Conservation (phyloP, 306 rosid species). For the Quercus parvula region DNA sequence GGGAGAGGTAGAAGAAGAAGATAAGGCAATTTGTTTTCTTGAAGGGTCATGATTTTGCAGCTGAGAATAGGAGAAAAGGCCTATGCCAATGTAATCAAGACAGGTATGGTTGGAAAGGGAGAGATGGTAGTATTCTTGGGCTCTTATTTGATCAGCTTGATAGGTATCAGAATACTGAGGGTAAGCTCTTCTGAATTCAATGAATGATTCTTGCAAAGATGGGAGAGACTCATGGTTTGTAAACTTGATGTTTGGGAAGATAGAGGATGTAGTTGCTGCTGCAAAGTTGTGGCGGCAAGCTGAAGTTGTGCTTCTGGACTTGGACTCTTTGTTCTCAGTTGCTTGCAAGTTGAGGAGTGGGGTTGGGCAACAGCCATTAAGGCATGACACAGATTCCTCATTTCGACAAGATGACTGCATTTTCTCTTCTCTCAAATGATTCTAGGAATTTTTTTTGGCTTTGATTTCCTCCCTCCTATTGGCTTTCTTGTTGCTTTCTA, state of each 20-base stretch:
- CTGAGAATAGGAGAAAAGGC: slow-evolving; percentile 81
- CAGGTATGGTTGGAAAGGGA: slow-evolving; percentile 52
- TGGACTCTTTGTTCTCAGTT: slow-evolving; percentile 23
- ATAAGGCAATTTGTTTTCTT: slow-evolving; percentile 31
- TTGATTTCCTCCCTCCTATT: slow-evolving; percentile 15
- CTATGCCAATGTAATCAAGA: slow-evolving; percentile 89
- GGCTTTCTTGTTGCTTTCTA: slow-evolving; percentile 15
- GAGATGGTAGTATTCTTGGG: slow-evolving; percentile 66
- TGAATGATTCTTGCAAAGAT: slow-evolving; percentile 58
- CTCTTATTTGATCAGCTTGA: slow-evolving; percentile 59
- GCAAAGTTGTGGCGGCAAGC: slow-evolving; percentile 67
- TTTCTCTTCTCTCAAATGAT: background rate
- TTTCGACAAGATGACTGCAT: slow-evolving; percentile 53
- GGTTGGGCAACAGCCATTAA: slow-evolving; percentile 59
- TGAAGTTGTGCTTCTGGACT: slow-evolving; percentile 47
- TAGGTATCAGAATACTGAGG: slow-evolving; percentile 64
- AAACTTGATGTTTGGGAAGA: slow-evolving; percentile 70
- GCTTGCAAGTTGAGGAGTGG: slow-evolving; percentile 42
- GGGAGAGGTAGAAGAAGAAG: slow-evolving; percentile 29
- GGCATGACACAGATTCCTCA: slow-evolving; percentile 44
- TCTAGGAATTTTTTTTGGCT: background rate
- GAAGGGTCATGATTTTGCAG: slow-evolving; percentile 40
- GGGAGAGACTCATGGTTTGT: slow-evolving; percentile 91
- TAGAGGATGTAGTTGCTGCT: slow-evolving; percentile 48
- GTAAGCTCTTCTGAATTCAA: slow-evolving; percentile 59